Percentiles rank a stretch among this genome's conserved stretches.
Evolutionary conservation across 345 rosid species (phyloP).

Genomic region (Gossypium bickii): DNA sequence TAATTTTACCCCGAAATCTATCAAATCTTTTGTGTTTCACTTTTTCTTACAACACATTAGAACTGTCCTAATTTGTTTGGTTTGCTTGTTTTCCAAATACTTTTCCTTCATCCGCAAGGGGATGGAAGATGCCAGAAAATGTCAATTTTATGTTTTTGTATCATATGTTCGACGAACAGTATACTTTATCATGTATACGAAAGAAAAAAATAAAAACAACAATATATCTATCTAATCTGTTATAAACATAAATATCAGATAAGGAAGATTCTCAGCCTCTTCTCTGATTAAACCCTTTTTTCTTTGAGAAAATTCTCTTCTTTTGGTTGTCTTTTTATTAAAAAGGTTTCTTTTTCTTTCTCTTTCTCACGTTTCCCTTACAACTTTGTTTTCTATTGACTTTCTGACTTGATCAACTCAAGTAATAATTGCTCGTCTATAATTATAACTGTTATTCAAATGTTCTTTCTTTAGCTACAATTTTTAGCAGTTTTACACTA

Average conservation of each 20-base stretch:
- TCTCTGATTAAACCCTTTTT: neutral
- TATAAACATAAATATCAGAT: neutral
- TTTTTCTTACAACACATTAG: neutral
- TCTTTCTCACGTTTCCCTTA: neutral
- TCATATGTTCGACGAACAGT: too few relatives aligned
- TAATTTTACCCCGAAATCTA: too few relatives aligned
- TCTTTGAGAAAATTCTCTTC: neutral
- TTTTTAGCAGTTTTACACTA: neutral
- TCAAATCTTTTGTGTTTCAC: neutral
- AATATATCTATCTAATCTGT: neutral
- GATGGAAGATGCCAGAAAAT: neutral
- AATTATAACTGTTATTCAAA: neutral
- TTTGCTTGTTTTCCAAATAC: neutral
- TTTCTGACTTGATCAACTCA: slow-evolving; percentile 25
- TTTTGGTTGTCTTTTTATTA: neutral
- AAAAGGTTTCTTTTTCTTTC: neutral
- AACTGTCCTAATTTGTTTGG: neutral
- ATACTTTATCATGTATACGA: too few relatives aligned
- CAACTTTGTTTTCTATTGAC: slow-evolving; percentile 23
- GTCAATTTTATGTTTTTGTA: too few relatives aligned
- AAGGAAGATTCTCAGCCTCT: neutral
- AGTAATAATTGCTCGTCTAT: neutral
- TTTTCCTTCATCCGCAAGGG: neutral
- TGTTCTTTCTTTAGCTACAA: neutral
- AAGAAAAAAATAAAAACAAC: too few relatives aligned